A percentile compares a stretch with the other conserved stretches of the same genome.
Evolutionary conservation across 495 filamentous ascomycete species (phyloP).

Genomic region (Aspergillus cristatus): DNA sequence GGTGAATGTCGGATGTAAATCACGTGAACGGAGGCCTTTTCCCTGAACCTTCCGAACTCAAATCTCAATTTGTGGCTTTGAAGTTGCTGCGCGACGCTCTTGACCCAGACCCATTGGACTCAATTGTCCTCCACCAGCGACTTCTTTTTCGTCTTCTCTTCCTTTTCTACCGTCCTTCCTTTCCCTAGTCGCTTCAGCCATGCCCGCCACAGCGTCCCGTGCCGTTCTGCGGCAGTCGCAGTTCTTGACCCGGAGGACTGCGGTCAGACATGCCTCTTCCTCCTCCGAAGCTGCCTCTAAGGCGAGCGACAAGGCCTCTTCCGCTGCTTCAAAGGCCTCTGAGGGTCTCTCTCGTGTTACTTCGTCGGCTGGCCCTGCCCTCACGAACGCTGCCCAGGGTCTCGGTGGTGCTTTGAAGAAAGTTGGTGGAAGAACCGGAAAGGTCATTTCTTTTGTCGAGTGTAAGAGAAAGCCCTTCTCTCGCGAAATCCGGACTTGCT

Average conservation of each 20-base stretch:
- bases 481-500: background rate
- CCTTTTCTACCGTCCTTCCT: constrained; percentile 19
- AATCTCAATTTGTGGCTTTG: constrained; percentile 36
- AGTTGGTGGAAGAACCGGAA: constrained; percentile 78
- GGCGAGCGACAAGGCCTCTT: constrained; percentile 54
- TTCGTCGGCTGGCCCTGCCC: constrained; percentile 66
- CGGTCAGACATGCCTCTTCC: constrained; percentile 54
- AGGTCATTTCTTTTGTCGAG: constrained; percentile 70
- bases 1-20: too few species aligned
- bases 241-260: constrained; percentile 47
- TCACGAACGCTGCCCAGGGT: constrained; percentile 59
- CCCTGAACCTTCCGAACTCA: constrained; percentile 39
- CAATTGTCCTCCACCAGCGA: constrained; percentile 24
- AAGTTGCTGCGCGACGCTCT: constrained; percentile 34
- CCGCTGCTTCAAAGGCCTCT: constrained; percentile 64
- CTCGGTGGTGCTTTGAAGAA: constrained; percentile 56
- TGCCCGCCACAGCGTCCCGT: constrained; percentile 43
- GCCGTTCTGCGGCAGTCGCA: constrained; percentile 54
- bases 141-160: constrained; percentile 15
- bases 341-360: constrained; percentile 80
- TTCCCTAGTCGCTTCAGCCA: constrained; percentile 26
- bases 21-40: constrained; percentile 15
- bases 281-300: constrained; percentile 61
- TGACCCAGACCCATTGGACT: constrained; percentile 34
- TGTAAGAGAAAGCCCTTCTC: constrained; percentile 49